These are phyloP conservation scores for Articulospora tetracladia DNA, from an alignment of 495 filamentous ascomycete species.

Conservation along the genomic window DNA sequence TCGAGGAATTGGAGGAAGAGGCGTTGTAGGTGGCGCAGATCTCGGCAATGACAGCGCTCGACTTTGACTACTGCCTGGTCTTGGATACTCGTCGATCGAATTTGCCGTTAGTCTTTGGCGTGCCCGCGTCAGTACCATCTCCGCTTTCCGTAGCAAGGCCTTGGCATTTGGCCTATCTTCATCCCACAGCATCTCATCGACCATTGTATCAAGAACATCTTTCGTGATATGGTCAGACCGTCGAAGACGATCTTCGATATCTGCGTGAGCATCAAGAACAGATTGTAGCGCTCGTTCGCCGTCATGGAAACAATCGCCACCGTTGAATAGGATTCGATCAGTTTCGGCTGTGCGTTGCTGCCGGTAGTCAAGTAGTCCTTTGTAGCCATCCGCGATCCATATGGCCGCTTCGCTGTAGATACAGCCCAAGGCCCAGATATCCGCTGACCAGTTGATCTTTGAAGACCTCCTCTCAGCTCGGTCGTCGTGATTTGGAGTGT, in stretches of 20 bases:
- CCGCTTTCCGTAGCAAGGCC: slow-evolving; percentile 12
- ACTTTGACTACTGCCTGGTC: slow-evolving; percentile 13
- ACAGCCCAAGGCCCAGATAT: slow-evolving; percentile 45
- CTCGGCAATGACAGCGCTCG: slow-evolving; percentile 9
- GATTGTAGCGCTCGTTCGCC: slow-evolving; percentile 29
- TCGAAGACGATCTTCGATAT: slow-evolving; percentile 14
- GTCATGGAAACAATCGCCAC: slow-evolving; percentile 41
- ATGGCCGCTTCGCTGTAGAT: slow-evolving; percentile 40
- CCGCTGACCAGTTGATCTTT: slow-evolving; percentile 23
- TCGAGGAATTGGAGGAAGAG: slow-evolving; percentile 17
- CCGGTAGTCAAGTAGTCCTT: slow-evolving; percentile 32
- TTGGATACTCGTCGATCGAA: slow-evolving; percentile 10
- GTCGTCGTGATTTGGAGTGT: slow-evolving; percentile 11
- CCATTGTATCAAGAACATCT: slow-evolving; percentile 19
- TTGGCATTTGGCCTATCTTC: slow-evolving; percentile 21
- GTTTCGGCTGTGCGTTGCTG: slow-evolving; percentile 28
- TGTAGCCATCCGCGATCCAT: slow-evolving; percentile 34
- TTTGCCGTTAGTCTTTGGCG: slow-evolving; percentile 10
- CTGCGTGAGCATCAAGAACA: slow-evolving; percentile 28
- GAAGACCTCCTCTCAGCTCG: neutral
- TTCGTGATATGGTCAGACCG: slow-evolving; percentile 17
- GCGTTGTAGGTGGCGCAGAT: slow-evolving; percentile 7
- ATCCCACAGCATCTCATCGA: slow-evolving; percentile 22
- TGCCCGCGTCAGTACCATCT: slow-evolving; percentile 14
- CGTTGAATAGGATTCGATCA: slow-evolving; percentile 11